phyloP scores from a whole-genome alignment of 768 basidiomycete species.

The Tricholomella constricta region DNA sequence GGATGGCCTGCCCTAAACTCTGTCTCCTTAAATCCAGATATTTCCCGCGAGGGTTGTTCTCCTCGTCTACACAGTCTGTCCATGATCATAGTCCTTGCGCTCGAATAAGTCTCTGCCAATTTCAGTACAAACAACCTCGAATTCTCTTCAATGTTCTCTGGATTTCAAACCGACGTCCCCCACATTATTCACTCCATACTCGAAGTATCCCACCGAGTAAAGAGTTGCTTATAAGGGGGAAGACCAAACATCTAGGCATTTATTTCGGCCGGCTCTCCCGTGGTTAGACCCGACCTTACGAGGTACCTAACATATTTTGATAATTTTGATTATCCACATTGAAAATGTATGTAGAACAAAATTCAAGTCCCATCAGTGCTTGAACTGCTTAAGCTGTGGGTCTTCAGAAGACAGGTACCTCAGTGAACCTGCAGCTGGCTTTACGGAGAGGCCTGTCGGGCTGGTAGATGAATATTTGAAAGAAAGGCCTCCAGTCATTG shows the following conservation, averaged over 20 bases:
- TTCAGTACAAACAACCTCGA: too few species aligned
- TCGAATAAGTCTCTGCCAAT: background rate
- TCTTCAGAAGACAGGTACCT: too few species aligned
- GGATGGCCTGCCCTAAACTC: conserved; percentile 1
- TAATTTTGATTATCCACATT: background rate
- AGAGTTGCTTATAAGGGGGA: conserved; percentile 57
- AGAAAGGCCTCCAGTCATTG: too few species aligned
- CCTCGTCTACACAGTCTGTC: background rate
- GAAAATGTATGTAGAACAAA: too few species aligned
- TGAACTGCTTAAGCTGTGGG: too few species aligned
- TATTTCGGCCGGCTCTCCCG: conserved; percentile 54
- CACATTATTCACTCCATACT: conserved; percentile 49
- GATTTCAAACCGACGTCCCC: conserved; percentile 14
- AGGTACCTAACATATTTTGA: conserved; percentile 42
- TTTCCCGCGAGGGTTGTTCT: background rate
- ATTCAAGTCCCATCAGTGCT: too few species aligned
- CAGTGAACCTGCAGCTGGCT: too few species aligned
- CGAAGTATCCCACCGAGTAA: conserved; percentile 42
- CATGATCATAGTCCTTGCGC: background rate
- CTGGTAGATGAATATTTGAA: too few species aligned
- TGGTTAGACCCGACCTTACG: conserved; percentile 56
- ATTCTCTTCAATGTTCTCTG: background rate
- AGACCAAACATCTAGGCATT: conserved; percentile 48
- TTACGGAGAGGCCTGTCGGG: too few species aligned
- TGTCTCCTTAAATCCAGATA: background rate